A percentile compares a stretch with the other conserved stretches of the same genome.
These are phyloP conservation scores for Diaporthe longicolla DNA, from an alignment of 2,329 filamentous ascomycete genomes.

Conservation along the genomic window DNA sequence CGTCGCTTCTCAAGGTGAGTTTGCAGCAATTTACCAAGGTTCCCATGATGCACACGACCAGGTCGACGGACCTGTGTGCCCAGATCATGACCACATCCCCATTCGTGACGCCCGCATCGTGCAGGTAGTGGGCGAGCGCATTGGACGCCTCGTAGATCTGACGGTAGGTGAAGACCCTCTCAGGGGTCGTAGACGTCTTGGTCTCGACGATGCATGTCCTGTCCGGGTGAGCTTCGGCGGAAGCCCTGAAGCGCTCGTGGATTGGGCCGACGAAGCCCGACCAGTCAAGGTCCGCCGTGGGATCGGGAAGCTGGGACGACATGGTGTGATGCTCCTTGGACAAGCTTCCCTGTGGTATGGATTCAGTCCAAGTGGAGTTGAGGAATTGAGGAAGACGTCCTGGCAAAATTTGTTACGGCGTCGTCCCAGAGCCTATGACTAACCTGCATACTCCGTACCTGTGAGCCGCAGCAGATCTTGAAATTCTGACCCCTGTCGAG, in stretches of 20 bases:
- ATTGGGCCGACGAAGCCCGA: conserved; percentile 76
- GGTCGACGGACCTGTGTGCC: conserved; percentile 82
- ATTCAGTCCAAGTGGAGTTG: conserved; percentile 10
- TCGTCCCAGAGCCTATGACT: conserved; percentile 29
- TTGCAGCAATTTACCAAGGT: conserved; percentile 50
- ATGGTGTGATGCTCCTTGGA: conserved; percentile 16
- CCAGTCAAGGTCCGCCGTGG: conserved; percentile 78
- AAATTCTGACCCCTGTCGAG: conserved; percentile 32
- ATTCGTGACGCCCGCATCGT: conserved; percentile 77
- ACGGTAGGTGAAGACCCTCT: conserved; percentile 82
- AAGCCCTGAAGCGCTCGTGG: conserved; percentile 77
- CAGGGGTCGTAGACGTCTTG: conserved; percentile 61
- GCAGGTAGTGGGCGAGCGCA: conserved; percentile 82
- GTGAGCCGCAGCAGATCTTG: conserved; percentile 28
- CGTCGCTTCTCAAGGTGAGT: too few relatives aligned
- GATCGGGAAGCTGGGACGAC: conserved; percentile 66
- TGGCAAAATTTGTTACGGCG: conserved; percentile 28
- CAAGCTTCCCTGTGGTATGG: background rate
- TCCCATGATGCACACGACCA: conserved; percentile 83
- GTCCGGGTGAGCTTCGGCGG: conserved; percentile 78
- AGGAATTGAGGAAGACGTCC: conserved; percentile 23
- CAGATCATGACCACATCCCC: conserved; percentile 97
- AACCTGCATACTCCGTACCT: conserved; percentile 26
- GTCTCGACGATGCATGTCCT: conserved; percentile 66
- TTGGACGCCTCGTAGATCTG: conserved; percentile 92